Base-by-base conservation (phyloP, 1,284 basidiomycete genomes). In the Ustilago xerochloae region DNA sequence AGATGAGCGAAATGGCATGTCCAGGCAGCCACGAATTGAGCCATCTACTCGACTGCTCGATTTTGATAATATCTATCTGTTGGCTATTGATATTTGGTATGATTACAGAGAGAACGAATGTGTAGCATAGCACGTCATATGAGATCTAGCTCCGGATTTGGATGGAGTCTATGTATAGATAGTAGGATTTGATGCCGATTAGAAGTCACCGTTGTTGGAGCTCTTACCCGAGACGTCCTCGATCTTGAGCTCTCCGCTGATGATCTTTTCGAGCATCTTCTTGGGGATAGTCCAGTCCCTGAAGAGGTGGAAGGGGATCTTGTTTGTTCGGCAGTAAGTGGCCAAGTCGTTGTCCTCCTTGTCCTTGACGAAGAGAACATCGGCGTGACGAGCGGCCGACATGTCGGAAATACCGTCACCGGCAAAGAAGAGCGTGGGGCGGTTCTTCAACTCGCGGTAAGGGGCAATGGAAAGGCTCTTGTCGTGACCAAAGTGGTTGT, bases 351-450 rank as follows among this genome's bases (percentile, higher is more conserved):
- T 84, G 74, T 84, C 82, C 71, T 82, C 33, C 78, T 81, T 81
- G 67, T 84, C 80, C 77, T 84, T 84, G 48, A 84, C 82, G 38
- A 83, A 84, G 45, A 84, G 75, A 3, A 83, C 79, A 46, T 84
- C 82, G 30, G 82, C 82, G 72, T 84, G 82, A n/a, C 79, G 73
- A 1, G 82, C 82, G 13, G 82, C 82, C 20, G 79, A 81, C 81
- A 84, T 84, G 79, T 84, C 82, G 43, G 81, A 83, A 54, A 84
- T 82, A 33, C 82, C 82, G 54, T 84, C 82, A 48, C 82, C 82
- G 48, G 82, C 82, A 48, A 84, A 84, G 80, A 83, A 82, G 51
- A 84, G 72, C 7, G 78, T 73, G 12, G 82, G 82, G 12, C 73
- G 73, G 60, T 82, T 79, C 35, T 74, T 63, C 38, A 84, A 76